A percentile compares a stretch with the other conserved stretches of the same genome.
phyloP scores from a whole-genome alignment of 1,284 basidiomycete genomes.

The Boletellus deceptivus region DNA sequence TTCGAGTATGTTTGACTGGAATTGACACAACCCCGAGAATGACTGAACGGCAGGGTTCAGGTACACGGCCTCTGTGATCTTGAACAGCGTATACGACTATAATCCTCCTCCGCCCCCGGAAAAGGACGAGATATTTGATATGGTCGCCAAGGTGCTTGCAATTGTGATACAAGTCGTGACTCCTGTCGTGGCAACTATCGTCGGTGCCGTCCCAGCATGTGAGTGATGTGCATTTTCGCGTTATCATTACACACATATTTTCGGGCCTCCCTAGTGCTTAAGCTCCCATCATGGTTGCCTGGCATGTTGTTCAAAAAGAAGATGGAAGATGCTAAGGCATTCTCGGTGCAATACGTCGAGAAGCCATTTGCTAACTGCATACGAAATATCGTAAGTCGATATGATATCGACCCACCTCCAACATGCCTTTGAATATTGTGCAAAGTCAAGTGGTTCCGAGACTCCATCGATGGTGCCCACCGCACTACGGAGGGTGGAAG shows the following conservation, averaged over 20 bases:
- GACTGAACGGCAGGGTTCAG: not conserved
- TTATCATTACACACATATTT: no score
- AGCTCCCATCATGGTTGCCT: not conserved
- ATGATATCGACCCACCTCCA: no score
- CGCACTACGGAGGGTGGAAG: not conserved
- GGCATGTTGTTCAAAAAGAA: not conserved
- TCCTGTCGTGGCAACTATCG: conserved; percentile 1
- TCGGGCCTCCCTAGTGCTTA: not conserved
- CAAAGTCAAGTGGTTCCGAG: not conserved
- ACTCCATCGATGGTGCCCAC: not conserved
- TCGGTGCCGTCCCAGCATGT: conserved; percentile 13
- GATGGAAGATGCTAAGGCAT: no score
- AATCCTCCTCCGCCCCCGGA: not conserved
- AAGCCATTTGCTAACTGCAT: not conserved
- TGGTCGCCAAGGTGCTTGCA: not conserved
- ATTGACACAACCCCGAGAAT: not conserved
- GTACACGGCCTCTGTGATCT: conserved; percentile 6
- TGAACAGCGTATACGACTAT: conserved; percentile 15
- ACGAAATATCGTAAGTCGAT: no score
- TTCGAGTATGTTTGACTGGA: not conserved
- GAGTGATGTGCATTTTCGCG: not conserved
- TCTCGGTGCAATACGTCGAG: no score
- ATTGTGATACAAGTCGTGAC: not conserved
- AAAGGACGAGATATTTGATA: conserved; percentile 9
- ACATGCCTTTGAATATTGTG: no score